A percentile compares a stretch with the other conserved stretches of the same genome.
Conservation (phyloP, 768 basidiomycete species). For the Agrocybe pediades region DNA sequence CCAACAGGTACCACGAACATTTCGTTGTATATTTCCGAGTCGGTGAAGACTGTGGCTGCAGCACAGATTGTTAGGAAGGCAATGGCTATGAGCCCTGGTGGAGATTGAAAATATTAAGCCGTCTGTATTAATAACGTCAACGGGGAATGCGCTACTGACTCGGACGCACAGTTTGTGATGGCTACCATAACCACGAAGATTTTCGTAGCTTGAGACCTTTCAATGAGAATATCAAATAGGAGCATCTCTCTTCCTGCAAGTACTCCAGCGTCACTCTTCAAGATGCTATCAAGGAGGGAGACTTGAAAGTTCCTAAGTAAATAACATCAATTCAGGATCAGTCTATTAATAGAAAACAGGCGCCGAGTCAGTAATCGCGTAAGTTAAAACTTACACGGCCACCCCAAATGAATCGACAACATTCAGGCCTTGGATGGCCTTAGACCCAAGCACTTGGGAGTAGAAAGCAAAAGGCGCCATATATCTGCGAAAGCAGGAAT, state of each 20-base stretch:
- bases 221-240: not conserved
- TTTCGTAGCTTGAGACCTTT: conserved; percentile 1
- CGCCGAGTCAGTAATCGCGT: not conserved
- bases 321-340: not conserved
- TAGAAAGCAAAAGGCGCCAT: conserved; percentile 2
- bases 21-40: conserved; percentile 1
- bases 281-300: not conserved
- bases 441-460: not conserved
- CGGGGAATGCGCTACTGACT: not conserved
- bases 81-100: conserved; percentile 2
- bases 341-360: not conserved
- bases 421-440: not conserved
- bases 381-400: conserved; percentile 1
- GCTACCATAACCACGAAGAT: conserved; percentile 4
- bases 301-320: conserved; percentile 1
- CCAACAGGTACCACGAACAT: conserved; percentile 10
- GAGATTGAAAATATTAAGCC: not conserved
- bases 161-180: conserved; percentile 1
- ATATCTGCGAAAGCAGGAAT: not conserved
- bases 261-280: not conserved
- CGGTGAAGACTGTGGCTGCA: not conserved
- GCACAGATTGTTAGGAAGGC: conserved; percentile 5
- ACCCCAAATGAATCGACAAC: conserved; percentile 1
- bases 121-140: too few relatives aligned
- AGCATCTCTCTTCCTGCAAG: not conserved